Evolutionary conservation across 805 yeast genomes (phyloP), one percentile per base, ranked within the genome.

Genomic region (Ogataea pilisensis): DNA sequence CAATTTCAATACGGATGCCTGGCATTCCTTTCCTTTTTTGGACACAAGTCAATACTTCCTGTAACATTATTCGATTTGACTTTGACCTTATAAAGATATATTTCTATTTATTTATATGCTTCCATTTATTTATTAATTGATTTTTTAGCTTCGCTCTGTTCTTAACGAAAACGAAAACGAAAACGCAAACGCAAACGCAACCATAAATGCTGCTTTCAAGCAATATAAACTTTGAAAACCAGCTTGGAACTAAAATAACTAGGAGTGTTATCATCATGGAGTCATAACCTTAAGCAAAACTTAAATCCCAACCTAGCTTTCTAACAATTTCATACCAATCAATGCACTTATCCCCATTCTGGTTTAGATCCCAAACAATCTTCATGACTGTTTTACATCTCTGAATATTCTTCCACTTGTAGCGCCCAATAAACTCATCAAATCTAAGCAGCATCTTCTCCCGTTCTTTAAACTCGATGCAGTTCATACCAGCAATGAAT

Each of bases 261-360:
- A n/a, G n/a, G n/a, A n/a, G n/a, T n/a, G n/a, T n/a, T n/a, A n/a
- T n/a, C n/a, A n/a, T n/a, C n/a, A n/a, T n/a, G n/a, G n/a, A n/a
- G n/a, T n/a, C n/a, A n/a, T n/a, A n/a, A n/a, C n/a, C n/a, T 41
- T 56, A 78, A 12, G 90, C 93, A 68, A 85, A 85, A 59, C 84
- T 82, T 35, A 86, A 65, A 55, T 85, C 86, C 91, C 93, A 85
- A 2, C 85, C 86, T 37, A 82, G 62, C 11, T 71, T 71, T 44
- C 77, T 76, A 30, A 85, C 78, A 34, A 83, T 71, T 26, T 69
- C 74, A 54, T 77, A 76, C 93, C 95, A 85, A 57, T 85, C 90
- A 29, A 84, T 76, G 46, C 75, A 79, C 40, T 64, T 67, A 20
- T 75, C 72, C 0, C 93, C 91, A 8, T 65, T 54, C 8, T 65